A percentile compares a stretch with the other conserved stretches of the same genome.
Evolutionary conservation across 2,329 filamentous ascomycete genomes (phyloP).

Genomic region (Hymenoscyphus occultus): DNA sequence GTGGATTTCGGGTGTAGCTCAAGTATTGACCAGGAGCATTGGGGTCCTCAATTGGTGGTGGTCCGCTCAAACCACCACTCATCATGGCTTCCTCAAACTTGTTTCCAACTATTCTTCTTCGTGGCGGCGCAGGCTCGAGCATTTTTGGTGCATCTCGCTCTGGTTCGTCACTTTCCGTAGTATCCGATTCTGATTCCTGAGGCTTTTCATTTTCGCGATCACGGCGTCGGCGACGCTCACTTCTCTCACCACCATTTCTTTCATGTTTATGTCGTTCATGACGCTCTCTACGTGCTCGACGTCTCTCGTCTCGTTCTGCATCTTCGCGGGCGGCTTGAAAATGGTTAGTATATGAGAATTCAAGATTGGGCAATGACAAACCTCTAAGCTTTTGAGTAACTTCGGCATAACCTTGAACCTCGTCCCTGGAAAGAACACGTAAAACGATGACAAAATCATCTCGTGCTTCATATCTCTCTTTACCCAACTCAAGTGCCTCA

Average conservation of each 20-base stretch:
- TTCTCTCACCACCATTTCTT: slow-evolving; percentile 17
- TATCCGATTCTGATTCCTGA: slow-evolving; percentile 13
- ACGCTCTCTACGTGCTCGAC: slow-evolving; percentile 32
- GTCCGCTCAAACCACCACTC: slow-evolving; percentile 32
- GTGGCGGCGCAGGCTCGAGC: slow-evolving; percentile 29
- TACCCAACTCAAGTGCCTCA: slow-evolving; percentile 78
- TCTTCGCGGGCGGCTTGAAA: slow-evolving; percentile 32
- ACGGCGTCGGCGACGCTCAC: slow-evolving; percentile 21
- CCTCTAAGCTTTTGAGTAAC: slow-evolving; percentile 80
- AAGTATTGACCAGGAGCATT: slow-evolving; percentile 21
- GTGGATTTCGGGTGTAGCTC: slow-evolving; percentile 25
- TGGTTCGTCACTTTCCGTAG: slow-evolving; percentile 18
- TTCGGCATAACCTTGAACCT: slow-evolving; percentile 83
- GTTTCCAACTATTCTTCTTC: slow-evolving; percentile 16
- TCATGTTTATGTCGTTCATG: slow-evolving; percentile 36
- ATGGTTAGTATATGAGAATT: slow-evolving; percentile 12
- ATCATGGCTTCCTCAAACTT: slow-evolving; percentile 29
- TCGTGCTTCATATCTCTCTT: slow-evolving; percentile 89
- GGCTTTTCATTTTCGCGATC: slow-evolving; percentile 13
- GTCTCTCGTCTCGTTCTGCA: slow-evolving; percentile 29
- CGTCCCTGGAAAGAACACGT: slow-evolving; percentile 79
- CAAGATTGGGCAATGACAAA: slow-evolving; percentile 40
- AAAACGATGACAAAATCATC: slow-evolving; percentile 92
- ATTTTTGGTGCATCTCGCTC: slow-evolving; percentile 28
- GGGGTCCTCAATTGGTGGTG: slow-evolving; percentile 20